Evolutionary conservation across 2,329 filamentous ascomycete genomes (phyloP), one percentile per base, ranked within the genome.

Genomic region (Aspergillus glaucus): DNA sequence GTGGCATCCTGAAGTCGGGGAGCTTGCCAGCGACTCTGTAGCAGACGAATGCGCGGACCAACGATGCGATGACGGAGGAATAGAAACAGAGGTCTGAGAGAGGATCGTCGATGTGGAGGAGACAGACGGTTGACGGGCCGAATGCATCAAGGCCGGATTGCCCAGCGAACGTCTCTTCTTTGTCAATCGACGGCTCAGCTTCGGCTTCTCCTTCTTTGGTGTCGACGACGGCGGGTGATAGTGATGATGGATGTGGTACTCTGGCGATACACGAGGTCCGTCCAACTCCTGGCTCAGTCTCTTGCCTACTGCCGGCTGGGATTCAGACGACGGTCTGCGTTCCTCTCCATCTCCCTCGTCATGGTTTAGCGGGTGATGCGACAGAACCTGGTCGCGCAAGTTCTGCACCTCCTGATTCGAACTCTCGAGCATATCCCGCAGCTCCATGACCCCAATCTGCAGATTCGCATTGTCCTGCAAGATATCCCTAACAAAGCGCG

Each of bases 341-440:
- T 48, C 44, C 48, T 53, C 54, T 15, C 52, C 59, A 17, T 55
- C 59, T 50, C 63, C 57, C 41, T 57, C 57, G 12, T 55, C 45
- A n/a, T 54, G 52, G 44, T 71, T 69, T 3, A 87, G 60, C 6
- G 88, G 88, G 59, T 93, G 88, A 62, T 95, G 89, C 43, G 82
- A 79, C 52, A 86, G 69, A 22, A 97, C 75, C 65, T 95, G 88
- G 52, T 95, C 88, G 22, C 92, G 79, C 17, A 98, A 72, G 40
- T 80, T 81, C 64, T 95, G 89, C 3, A 97, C 93, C 69, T 98
- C 92, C 60, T 95, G 88, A 62, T 97, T 95, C 3, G 92, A 95
- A 64, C 82, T 90, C 61, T 89, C 80, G 19, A 98, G 77, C 82
- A 98, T 85, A 64, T 95, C 91, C 15, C 91, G 80, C 43, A 98